Conservation (phyloP, 371 early-diverging fungal genomes). For the Coemansia sp. region DNA sequence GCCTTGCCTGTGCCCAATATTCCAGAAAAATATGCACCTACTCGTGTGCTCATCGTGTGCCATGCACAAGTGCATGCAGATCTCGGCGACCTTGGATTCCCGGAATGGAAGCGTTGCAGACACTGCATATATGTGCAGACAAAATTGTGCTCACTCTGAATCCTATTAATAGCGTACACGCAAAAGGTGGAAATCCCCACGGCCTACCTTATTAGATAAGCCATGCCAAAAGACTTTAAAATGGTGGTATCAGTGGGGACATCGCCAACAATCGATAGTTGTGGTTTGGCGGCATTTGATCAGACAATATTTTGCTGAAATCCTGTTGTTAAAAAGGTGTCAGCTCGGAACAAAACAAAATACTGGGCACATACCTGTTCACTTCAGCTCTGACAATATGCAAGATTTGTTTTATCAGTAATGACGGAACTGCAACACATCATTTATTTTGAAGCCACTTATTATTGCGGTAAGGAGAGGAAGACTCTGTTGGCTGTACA, state of each 20-base stretch:
- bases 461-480: not conserved
- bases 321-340: not conserved
- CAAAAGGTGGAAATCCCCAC: not conserved
- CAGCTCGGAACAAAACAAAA: not conserved
- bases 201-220: not conserved
- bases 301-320: not conserved
- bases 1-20: too few relatives aligned
- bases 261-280: not conserved
- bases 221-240: not conserved
- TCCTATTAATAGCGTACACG: not conserved
- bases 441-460: not conserved
- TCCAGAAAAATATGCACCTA: too few relatives aligned
- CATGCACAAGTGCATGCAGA: too few relatives aligned
- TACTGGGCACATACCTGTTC: not conserved
- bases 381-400: not conserved
- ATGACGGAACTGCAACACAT: not conserved
- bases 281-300: not conserved
- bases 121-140: too few relatives aligned
- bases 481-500: not conserved
- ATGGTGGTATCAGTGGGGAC: not conserved
- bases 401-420: not conserved
- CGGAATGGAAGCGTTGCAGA: too few relatives aligned
- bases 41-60: too few relatives aligned
- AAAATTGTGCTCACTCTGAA: not conserved
- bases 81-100: too few relatives aligned